Percentiles rank a stretch among this genome's conserved stretches.
These are phyloP conservation scores for Fusarium sulawesiense DNA, from an alignment of 2,329 filamentous ascomycete genomes.

Conservation along the genomic window DNA sequence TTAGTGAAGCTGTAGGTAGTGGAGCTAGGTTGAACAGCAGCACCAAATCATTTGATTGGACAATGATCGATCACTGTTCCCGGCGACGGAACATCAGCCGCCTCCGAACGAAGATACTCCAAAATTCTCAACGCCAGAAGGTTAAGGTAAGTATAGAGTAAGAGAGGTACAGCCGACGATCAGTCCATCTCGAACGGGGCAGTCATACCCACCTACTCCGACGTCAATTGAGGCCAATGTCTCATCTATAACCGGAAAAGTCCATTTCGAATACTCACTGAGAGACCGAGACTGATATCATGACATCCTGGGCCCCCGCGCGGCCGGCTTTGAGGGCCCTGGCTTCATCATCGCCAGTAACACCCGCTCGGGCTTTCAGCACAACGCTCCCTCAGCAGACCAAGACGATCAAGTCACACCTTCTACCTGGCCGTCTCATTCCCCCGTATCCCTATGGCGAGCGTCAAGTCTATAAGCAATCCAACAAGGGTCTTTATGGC, in stretches of 20 bases:
- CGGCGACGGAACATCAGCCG: conserved; percentile 45
- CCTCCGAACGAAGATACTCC: conserved; percentile 34
- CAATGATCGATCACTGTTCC: neutral
- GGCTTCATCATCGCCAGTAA: conserved; percentile 31
- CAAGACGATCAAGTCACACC: conserved; percentile 58
- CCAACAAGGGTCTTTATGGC: conserved; percentile 80
- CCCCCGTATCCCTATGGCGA: conserved; percentile 80
- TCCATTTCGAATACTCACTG: neutral
- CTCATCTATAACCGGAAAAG: conserved; percentile 25
- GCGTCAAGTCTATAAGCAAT: conserved; percentile 80
- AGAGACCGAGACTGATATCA: conserved; percentile 11
- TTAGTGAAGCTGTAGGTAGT: conserved; percentile 19
- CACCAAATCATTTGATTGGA: conserved; percentile 53
- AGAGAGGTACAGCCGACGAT: conserved; percentile 23
- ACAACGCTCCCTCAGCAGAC: conserved; percentile 51
- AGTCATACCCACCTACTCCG: conserved; percentile 13
- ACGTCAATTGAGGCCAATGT: conserved; percentile 43
- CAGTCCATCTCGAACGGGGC: conserved; percentile 40
- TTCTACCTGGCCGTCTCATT: conserved; percentile 62
- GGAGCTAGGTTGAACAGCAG: conserved; percentile 45
- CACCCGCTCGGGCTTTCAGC: conserved; percentile 49
- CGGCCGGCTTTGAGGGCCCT: conserved; percentile 36
- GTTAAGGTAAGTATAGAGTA: neutral
- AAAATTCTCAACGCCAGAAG: conserved; percentile 43
- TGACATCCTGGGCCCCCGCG: conserved; percentile 42